These are phyloP conservation scores for Acacia acuminata DNA, from an alignment of 306 rosid species.

Conservation along the genomic window DNA sequence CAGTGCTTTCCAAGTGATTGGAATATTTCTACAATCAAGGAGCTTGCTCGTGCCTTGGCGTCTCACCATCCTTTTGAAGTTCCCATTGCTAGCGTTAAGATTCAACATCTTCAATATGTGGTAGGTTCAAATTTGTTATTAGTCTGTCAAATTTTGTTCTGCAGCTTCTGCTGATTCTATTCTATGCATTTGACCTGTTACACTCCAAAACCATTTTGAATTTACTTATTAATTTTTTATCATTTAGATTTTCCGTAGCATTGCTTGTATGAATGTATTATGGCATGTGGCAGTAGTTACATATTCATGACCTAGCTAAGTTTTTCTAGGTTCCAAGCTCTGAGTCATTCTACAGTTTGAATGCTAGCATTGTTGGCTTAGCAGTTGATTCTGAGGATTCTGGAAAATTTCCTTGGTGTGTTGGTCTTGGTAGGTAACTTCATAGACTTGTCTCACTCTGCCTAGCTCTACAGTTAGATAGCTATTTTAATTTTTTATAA, in stretches of 20 bases:
- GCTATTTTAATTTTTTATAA: constrained; percentile 2
- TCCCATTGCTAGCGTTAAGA: constrained; percentile 78
- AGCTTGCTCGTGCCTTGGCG: constrained; percentile 83
- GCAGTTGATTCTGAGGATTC: constrained; percentile 66
- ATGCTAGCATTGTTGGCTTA: constrained; percentile 85
- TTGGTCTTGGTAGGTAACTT: constrained; percentile 85
- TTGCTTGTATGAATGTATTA: constrained; percentile 13
- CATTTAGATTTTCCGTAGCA: background rate
- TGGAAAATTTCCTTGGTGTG: constrained; percentile 67
- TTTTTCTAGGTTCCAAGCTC: constrained; percentile 71
- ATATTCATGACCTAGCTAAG: constrained; percentile 10
- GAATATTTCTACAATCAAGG: constrained; percentile 73
- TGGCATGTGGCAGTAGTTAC: background rate
- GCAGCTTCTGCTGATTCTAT: constrained; percentile 6
- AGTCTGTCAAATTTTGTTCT: background rate
- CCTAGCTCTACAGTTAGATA: background rate
- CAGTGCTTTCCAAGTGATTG: constrained; percentile 69
- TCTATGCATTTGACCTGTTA: constrained; percentile 25
- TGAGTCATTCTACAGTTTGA: constrained; percentile 71
- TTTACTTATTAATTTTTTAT: constrained; percentile 9
- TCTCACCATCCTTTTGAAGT: constrained; percentile 87
- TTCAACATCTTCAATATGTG: constrained; percentile 76
- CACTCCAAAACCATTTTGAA: constrained; percentile 1
- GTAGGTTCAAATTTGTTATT: constrained; percentile 44
- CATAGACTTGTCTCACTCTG: constrained; percentile 6